phyloP scores from a whole-genome alignment of 208 protist species.

The Crithidia thermophila region DNA sequence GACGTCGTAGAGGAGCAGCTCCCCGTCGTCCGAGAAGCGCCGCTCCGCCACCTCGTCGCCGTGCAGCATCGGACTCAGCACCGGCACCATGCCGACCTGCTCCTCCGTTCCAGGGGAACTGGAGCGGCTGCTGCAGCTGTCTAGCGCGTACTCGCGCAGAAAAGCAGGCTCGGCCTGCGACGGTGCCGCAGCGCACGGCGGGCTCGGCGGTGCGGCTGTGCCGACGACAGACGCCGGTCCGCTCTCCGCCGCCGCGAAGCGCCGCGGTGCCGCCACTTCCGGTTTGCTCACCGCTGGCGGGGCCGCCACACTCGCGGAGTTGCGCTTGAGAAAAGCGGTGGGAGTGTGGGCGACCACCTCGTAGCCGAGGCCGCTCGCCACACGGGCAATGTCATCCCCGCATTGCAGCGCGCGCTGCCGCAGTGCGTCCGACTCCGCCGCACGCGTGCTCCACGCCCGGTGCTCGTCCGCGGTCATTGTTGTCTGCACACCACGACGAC shows the following conservation, averaged over 20 bases:
- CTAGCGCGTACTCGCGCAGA: not conserved
- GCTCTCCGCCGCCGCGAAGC: not conserved
- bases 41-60: not conserved
- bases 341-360: conserved; percentile 45
- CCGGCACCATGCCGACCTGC: conserved; percentile 30
- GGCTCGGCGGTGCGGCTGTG: not conserved
- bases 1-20: conserved; percentile 5
- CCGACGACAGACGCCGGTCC: not conserved
- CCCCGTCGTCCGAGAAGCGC: not conserved
- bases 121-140: conserved; percentile 26
- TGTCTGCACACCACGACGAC: not conserved
- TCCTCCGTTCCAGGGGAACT: conserved; percentile 30
- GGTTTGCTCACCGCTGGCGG: conserved; percentile 5
- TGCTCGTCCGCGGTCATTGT: conserved; percentile 12
- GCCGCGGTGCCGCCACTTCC: not conserved
- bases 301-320: not conserved
- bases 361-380: conserved; percentile 51
- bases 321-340: conserved; percentile 15
- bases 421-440: conserved; percentile 39
- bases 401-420: conserved; percentile 44
- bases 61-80: conserved; percentile 26
- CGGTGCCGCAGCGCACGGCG: not conserved
- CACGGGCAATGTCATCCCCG: conserved; percentile 35
- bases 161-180: not conserved
- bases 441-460: conserved; percentile 8